phyloP scores from a whole-genome alignment of 192 early-diverging fungal genomes.

The Coemansia guatemalensis region DNA sequence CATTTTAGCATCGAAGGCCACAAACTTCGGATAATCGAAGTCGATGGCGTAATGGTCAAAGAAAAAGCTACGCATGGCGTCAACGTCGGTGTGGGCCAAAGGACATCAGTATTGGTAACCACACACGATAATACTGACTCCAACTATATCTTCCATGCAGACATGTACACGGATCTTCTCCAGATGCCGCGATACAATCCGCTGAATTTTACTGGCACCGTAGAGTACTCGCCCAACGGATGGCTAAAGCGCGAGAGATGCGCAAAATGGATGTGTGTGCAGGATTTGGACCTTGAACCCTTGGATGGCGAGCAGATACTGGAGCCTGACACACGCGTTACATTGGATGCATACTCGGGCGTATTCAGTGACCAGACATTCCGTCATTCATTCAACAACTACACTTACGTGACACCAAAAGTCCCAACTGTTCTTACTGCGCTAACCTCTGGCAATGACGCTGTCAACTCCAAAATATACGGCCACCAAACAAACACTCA shows the following conservation, averaged over 20 bases:
- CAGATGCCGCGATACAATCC: conserved; percentile 56
- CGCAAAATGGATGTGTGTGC: conserved; percentile 38
- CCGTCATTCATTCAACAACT: conserved; percentile 79
- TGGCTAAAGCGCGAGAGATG: conserved; percentile 10
- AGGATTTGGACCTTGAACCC: conserved; percentile 60
- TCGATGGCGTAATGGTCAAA: conserved; percentile 67
- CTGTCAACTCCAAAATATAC: conserved; percentile 57
- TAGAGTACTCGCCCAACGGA: conserved; percentile 53
- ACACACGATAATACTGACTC: conserved; percentile 55
- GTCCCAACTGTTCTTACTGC: conserved; percentile 66
- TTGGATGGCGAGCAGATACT: conserved; percentile 46
- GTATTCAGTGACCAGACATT: conserved; percentile 71
- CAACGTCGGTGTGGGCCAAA: conserved; percentile 66
- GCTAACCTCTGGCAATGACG: conserved; percentile 55
- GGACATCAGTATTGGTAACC: conserved; percentile 74
- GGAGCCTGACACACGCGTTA: conserved; percentile 47
- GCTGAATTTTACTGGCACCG: conserved; percentile 59
- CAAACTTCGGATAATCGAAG: conserved; percentile 74
- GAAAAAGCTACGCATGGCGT: conserved; percentile 56
- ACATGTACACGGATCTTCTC: conserved; percentile 72
- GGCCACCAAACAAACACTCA: conserved; percentile 61
- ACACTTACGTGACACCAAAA: conserved; percentile 60
- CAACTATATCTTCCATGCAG: conserved; percentile 73
- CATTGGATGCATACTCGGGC: conserved; percentile 58
- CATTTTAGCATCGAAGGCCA: conserved; percentile 78